Conservation (phyloP, 2,329 filamentous ascomycete genomes). For the Penicillium nordicum region DNA sequence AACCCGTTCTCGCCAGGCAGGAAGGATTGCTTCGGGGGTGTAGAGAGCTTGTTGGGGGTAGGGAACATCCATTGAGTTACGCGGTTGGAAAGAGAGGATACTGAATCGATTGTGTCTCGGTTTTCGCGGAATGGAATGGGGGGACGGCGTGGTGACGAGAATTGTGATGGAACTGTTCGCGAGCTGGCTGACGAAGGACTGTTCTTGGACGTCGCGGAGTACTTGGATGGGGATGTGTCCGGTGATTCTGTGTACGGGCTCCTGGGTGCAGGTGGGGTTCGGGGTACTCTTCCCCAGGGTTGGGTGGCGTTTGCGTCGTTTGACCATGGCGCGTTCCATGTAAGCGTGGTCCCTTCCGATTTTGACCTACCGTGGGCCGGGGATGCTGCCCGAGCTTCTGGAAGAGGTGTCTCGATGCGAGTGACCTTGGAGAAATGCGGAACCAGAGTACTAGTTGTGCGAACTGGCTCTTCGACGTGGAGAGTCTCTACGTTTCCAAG, state of each 20-base stretch:
- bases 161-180: conserved; percentile 21
- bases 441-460: conserved; percentile 24
- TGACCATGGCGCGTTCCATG: conserved; percentile 1
- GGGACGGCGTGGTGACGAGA: conserved; percentile 24
- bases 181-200: conserved; percentile 18
- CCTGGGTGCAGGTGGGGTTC: conserved; percentile 5
- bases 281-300: conserved; percentile 2
- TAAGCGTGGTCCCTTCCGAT: conserved; percentile 12
- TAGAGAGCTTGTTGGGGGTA: conserved; percentile 11
- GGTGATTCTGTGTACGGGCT: not conserved
- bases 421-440: conserved; percentile 32
- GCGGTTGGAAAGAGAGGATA: conserved; percentile 22
- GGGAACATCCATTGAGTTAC: conserved; percentile 34
- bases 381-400: not conserved
- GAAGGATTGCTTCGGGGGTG: conserved; percentile 11
- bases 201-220: conserved; percentile 4
- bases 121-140: conserved; percentile 18
- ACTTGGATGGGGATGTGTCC: not conserved
- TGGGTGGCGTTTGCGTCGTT: not conserved
- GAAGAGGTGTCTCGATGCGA: conserved; percentile 3
- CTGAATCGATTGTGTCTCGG: conserved; percentile 13
- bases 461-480: conserved; percentile 19
- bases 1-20: conserved; percentile 19
- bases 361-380: conserved; percentile 12
- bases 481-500: conserved; percentile 22